Evolutionary conservation across 2,329 filamentous ascomycete species (phyloP), one percentile per base, ranked within the genome.

Genomic region (Botrytis fabae): DNA sequence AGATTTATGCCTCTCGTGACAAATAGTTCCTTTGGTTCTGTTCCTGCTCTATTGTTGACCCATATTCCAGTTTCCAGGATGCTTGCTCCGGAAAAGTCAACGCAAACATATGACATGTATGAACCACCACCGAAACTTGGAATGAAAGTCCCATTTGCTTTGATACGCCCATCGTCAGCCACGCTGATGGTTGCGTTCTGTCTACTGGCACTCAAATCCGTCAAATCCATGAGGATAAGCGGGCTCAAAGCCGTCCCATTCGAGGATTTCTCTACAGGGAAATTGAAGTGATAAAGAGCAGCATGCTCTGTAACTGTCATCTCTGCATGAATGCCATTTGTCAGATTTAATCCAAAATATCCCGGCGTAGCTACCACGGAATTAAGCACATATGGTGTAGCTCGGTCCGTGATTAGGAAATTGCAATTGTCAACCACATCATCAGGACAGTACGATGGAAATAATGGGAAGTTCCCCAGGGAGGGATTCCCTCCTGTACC

Each of bases 281-380:
- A 92, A 0, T 84, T 88, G 78, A 93, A 92, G 25, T 85, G 85
- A 80, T 92, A 92, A 2, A 93, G 79, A 8, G 90, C 88, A 1
- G 89, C 85, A 76, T 88, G 89, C 35, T 90, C 86, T 0, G 89
- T 86, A 0, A 87, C 85, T 0, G 91, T 92, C 87, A 92, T 92
- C 75, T 93, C 90, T 1, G 87, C 88, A 22, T 83, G 81, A 64
- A 92, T 84, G 0, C 87, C 86, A 65, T 84, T 87, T 44, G 84
- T 82, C 44, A 93, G 80, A 0, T 84, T 85, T 68, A 93, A 85
- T 59, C 85, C 84, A 77, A 93, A 93, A 75, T 90, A 90, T 0
- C 91, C 91, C 0, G 91, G 90, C 18, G 83, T 84, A 1, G 90
- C 88, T 7, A 85, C 81, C 1, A 91, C 86, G 9, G 82, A 86